These are phyloP conservation scores for Trametes gibbosa DNA, from an alignment of 768 basidiomycete genomes.

Conservation along the genomic window DNA sequence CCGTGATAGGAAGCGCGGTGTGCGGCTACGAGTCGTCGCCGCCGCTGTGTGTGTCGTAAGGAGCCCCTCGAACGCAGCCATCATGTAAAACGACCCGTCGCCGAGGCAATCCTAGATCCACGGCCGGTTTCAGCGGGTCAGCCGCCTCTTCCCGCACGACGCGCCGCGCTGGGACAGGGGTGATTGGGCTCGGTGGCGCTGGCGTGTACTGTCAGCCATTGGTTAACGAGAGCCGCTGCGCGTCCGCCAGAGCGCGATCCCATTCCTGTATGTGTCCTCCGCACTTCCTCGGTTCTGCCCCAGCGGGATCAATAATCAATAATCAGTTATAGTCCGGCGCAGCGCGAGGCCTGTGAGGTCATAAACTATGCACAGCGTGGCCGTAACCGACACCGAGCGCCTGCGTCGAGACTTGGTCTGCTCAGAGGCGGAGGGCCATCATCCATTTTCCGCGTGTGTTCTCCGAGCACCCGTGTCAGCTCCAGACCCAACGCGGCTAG, in stretches of 20 bases:
- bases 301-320: background rate
- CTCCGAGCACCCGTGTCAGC: slow-evolving; percentile 3
- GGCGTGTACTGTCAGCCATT: slow-evolving; percentile 6
- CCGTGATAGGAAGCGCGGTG: background rate
- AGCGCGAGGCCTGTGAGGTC: background rate
- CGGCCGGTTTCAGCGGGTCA: background rate
- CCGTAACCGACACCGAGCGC: background rate
- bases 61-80: background rate
- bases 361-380: background rate
- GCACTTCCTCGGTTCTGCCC: slow-evolving; percentile 7
- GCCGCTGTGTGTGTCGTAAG: background rate
- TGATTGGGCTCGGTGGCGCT: slow-evolving; percentile 9
- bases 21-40: background rate
- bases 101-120: background rate
- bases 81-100: background rate
- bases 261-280: slow-evolving; percentile 4
- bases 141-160: background rate
- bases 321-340: background rate
- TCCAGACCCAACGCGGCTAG: slow-evolving; percentile 12
- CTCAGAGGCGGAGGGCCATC: background rate
- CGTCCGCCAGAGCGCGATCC: background rate
- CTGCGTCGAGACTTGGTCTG: background rate
- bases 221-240: background rate
- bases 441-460: background rate
- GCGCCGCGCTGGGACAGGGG: background rate